Conservation (phyloP, 2,329 filamentous ascomycete genomes). For the Gnomoniopsis sp. region DNA sequence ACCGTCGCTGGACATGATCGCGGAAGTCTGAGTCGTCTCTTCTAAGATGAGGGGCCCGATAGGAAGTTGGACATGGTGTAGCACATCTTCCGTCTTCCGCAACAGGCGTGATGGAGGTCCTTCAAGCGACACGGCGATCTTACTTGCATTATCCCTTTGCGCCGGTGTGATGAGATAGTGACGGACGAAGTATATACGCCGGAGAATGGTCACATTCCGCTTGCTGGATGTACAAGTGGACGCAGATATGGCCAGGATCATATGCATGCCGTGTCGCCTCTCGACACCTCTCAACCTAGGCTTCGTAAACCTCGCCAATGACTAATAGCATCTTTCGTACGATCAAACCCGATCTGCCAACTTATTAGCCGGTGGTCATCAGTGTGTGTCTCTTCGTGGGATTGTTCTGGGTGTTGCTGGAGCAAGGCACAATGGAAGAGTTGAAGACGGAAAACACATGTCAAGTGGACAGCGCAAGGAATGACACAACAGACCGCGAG, state of each 20-base stretch:
- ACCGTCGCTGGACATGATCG: neutral
- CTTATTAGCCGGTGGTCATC: neutral
- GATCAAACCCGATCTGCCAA: neutral
- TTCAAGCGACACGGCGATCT: neutral
- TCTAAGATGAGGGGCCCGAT: neutral
- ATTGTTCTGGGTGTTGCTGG: no score
- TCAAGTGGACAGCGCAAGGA: slow-evolving; percentile 6
- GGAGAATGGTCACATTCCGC: neutral
- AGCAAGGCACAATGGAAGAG: neutral
- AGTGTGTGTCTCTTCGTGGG: neutral
- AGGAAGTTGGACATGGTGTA: neutral
- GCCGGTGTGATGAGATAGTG: neutral
- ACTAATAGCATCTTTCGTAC: neutral
- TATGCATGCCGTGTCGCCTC: slow-evolving; percentile 1
- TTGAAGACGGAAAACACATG: neutral
- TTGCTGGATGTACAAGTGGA: neutral
- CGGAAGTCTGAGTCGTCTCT: neutral
- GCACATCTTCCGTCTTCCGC: neutral
- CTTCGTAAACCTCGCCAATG: slow-evolving; percentile 1
- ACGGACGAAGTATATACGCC: neutral
- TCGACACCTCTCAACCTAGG: slow-evolving; percentile 2
- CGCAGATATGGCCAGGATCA: neutral
- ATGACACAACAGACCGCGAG: slow-evolving; percentile 9
- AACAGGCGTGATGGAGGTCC: neutral
- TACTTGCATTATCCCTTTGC: neutral